A percentile compares a stretch with the other conserved stretches of the same genome.
Conservation (phyloP, 1,284 basidiomycete genomes). For the Cryptococcus maquisensis region DNA sequence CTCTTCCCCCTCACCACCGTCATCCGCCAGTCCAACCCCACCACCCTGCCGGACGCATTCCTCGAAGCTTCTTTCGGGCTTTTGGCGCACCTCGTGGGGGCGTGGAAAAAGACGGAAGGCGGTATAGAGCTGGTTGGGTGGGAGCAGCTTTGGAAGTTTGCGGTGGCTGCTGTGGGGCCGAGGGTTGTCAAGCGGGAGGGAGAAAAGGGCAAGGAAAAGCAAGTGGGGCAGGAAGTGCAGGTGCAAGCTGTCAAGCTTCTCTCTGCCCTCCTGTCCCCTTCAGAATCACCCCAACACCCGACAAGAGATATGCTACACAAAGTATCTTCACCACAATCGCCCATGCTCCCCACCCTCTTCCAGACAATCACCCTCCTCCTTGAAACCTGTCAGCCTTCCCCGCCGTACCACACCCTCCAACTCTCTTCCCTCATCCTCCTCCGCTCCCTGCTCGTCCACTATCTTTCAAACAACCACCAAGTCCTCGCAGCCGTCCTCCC, state of each 20-base stretch:
- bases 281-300: slow-evolving; percentile 28
- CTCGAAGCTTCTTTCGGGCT: slow-evolving; percentile 68
- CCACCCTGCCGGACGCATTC: slow-evolving; percentile 68
- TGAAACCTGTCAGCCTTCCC: slow-evolving; percentile 51
- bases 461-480: slow-evolving; percentile 61
- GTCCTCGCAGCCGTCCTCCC: slow-evolving; percentile 64
- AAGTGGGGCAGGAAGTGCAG: slow-evolving; percentile 36
- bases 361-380: slow-evolving; percentile 73
- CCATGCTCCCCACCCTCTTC: slow-evolving; percentile 69
- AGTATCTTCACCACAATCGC: slow-evolving; percentile 46
- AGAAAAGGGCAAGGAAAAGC: slow-evolving; percentile 60
- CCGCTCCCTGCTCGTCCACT: slow-evolving; percentile 56
- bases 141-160: slow-evolving; percentile 80
- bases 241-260: slow-evolving; percentile 34
- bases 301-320: slow-evolving; percentile 54
- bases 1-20: slow-evolving; percentile 82
- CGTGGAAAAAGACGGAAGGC: slow-evolving; percentile 71
- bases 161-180: slow-evolving; percentile 54
- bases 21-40: slow-evolving; percentile 63
- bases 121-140: slow-evolving; percentile 56
- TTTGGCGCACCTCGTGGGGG: slow-evolving; percentile 59
- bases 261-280: slow-evolving; percentile 26
- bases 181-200: slow-evolving; percentile 55
- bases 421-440: slow-evolving; percentile 61
- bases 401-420: slow-evolving; percentile 61